Percentiles rank a stretch among this genome's conserved stretches.
These are phyloP conservation scores for Termitomyces heimii DNA, from an alignment of 768 basidiomycete genomes.

Conservation along the genomic window DNA sequence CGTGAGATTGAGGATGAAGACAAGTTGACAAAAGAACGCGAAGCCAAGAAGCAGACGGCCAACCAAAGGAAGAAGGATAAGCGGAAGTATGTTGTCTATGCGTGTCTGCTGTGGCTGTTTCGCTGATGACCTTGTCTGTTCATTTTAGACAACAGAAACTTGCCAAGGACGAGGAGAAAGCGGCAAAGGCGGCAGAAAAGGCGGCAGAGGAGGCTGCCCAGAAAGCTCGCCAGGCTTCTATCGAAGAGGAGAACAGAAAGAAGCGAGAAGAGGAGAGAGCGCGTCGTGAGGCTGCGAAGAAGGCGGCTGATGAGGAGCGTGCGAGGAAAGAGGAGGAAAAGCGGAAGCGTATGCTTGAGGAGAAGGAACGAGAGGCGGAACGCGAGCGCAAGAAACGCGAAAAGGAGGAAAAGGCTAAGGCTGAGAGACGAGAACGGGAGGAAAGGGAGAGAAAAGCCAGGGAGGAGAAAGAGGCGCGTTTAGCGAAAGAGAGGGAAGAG, in stretches of 20 bases:
- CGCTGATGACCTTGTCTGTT: slow-evolving; percentile 2
- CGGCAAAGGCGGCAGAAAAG: slow-evolving; percentile 76
- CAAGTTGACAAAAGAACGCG: slow-evolving; percentile 76
- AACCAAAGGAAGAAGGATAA: slow-evolving; percentile 99
- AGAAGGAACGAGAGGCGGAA: slow-evolving; percentile 75
- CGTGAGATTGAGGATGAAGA: slow-evolving; percentile 96
- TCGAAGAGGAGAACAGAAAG: slow-evolving; percentile 77
- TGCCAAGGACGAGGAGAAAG: slow-evolving; percentile 89
- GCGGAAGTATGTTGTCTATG: slow-evolving; percentile 49
- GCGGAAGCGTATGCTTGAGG: slow-evolving; percentile 69
- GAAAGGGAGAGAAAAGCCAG: slow-evolving; percentile 56
- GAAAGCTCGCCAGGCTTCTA: slow-evolving; percentile 69
- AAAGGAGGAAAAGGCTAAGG: slow-evolving; percentile 64
- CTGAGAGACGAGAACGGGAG: slow-evolving; percentile 72
- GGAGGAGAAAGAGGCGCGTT: slow-evolving; percentile 62
- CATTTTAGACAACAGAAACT: slow-evolving; percentile 75
- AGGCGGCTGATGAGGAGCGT: slow-evolving; percentile 79
- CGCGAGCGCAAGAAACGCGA: slow-evolving; percentile 70
- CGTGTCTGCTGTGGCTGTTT: background rate
- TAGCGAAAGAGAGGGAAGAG: slow-evolving; percentile 60
- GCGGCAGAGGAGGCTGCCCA: slow-evolving; percentile 79
- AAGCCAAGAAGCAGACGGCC: slow-evolving; percentile 90
- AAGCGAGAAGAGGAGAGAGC: slow-evolving; percentile 85
- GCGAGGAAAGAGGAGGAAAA: slow-evolving; percentile 79
- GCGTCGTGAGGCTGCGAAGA: slow-evolving; percentile 69